Evolutionary conservation across 1,139 yeast genomes (phyloP).

Genomic region (Yarrowia galli): DNA sequence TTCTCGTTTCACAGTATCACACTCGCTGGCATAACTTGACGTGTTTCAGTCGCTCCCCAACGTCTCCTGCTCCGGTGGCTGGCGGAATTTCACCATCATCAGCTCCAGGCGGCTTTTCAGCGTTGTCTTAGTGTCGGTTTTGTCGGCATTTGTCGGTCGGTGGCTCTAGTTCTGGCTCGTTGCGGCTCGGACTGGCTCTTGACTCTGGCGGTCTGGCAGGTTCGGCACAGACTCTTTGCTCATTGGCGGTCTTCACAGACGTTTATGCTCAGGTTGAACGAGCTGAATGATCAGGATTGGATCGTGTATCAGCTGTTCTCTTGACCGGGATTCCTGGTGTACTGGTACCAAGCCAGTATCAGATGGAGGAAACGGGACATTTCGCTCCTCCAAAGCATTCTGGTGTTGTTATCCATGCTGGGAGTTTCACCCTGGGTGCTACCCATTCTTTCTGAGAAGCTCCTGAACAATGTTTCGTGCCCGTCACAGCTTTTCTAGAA

Average conservation of each 20-base stretch:
- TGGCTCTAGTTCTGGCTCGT: background rate
- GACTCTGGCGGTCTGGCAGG: background rate
- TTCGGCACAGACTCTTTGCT: background rate
- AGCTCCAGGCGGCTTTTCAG: conserved; percentile 6
- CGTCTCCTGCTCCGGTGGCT: conserved; percentile 1
- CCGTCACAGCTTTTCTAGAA: conserved; percentile 12
- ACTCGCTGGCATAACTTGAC: background rate
- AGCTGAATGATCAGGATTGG: conserved; percentile 3
- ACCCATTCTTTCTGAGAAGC: background rate
- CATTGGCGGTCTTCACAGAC: background rate
- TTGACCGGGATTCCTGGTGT: background rate
- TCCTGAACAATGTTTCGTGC: conserved; percentile 19
- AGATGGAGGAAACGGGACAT: background rate
- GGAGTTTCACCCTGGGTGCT: background rate
- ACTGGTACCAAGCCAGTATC: background rate
- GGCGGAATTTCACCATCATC: background rate
- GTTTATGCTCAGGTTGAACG: background rate
- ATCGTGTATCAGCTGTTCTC: background rate
- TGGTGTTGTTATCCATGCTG: background rate
- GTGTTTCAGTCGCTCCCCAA: background rate
- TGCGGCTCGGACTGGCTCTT: no score
- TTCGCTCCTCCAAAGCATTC: background rate
- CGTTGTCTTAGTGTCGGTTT: background rate
- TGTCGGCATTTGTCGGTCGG: background rate
- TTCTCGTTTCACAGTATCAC: background rate